Evolutionary conservation across 371 early-diverging fungal species (phyloP).

Genomic region (Mortierella sp.): DNA sequence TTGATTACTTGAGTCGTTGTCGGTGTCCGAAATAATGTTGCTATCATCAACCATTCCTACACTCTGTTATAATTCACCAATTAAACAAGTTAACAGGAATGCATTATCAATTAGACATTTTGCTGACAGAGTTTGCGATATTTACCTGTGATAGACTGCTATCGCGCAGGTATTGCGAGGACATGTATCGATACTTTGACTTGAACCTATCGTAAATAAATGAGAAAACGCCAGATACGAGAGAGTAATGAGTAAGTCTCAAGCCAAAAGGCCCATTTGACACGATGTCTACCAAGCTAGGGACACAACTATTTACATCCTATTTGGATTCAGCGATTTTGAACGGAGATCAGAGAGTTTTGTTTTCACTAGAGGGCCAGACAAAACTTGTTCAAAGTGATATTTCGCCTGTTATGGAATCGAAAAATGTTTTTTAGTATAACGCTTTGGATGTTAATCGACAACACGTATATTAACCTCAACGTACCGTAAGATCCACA

Average conservation of each 20-base stretch:
- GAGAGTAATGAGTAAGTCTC: not conserved
- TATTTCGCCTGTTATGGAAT: constrained; percentile 34
- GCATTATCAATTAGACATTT: too few relatives aligned
- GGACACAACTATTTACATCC: constrained; percentile 22
- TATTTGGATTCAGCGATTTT: constrained; percentile 40
- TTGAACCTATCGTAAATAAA: constrained; percentile 14
- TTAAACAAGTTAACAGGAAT: not conserved
- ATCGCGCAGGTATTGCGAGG: constrained; percentile 49
- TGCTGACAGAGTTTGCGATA: not conserved
- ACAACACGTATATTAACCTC: not conserved
- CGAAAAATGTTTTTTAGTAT: not conserved
- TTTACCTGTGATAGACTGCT: constrained; percentile 55
- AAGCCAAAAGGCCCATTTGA: too few relatives aligned
- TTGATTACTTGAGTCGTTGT: not conserved
- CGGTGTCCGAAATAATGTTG: constrained; percentile 17
- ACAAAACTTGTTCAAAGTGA: constrained; percentile 51
- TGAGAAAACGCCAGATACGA: not conserved
- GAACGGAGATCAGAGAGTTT: constrained; percentile 59
- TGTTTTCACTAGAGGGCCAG: constrained; percentile 50
- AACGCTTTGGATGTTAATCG: too few relatives aligned
- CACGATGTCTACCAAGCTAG: too few relatives aligned
- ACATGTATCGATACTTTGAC: constrained; percentile 42
- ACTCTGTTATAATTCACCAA: constrained; percentile 20
- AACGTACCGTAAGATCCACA: constrained; percentile 57
- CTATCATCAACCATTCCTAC: constrained; percentile 42